Evolutionary conservation across 495 filamentous ascomycete genomes (phyloP), one percentile per base, ranked within the genome.

Genomic region (Trichoderma parareesei): DNA sequence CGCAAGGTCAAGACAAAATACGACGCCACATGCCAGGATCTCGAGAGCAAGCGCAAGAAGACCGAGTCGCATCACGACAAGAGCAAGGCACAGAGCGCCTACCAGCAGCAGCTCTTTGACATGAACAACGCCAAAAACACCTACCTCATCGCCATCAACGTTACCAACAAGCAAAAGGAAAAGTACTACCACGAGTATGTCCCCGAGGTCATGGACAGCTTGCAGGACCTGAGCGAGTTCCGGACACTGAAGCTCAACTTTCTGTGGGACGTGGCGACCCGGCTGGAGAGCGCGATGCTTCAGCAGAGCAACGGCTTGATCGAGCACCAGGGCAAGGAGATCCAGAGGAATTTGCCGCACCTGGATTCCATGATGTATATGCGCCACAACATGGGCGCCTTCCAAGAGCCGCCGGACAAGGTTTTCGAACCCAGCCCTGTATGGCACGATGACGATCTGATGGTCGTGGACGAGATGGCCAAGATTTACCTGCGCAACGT

Each of bases 91-190:
- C 90, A 96, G 73, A 85, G 84, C 69, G 85, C 88, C 18, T 98
- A 94, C 73, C 90, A 95, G 70, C 90, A 94, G 70, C 93, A 98
- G 73, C 78, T 93, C 46, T 71, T 86, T 48, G 93, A 98, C 64
- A 98, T 98, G 95, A 87, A 91, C 74, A 98, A 98, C 72, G 85
- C 90, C 71, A 99, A 99, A 89, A 99, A 98, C 71, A 92, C 90
- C 2, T 99, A 99, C 70, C 78, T 99, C 44, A 93, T 99, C 67
- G 84, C 85, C 64, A 95, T 99, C 78, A 94, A 93, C 71, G 90
- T 97, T 53, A 92, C 93, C 44, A 99, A 99, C 76, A 93, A 91
- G 74, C 87, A 96, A 70, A 98, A 97, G 77, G 90, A 96, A 73
- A 91, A 87, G 72, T 97, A 97, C 77, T 99, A 92, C 70, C 86